Base-by-base conservation (phyloP, 1,284 basidiomycete species). In the Malassezia restricta region DNA sequence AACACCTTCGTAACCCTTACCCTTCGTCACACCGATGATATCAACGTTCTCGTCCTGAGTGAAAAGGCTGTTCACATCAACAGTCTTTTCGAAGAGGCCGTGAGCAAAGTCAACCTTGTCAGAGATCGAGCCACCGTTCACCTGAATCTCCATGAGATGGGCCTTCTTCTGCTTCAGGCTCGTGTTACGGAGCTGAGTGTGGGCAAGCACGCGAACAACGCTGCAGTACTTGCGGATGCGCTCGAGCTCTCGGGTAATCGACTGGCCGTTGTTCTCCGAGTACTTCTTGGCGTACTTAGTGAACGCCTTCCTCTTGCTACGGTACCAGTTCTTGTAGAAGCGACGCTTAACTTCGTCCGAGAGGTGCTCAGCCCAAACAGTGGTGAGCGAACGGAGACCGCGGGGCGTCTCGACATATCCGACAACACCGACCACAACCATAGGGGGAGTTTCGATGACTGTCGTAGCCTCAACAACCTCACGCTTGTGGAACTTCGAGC, bases 321-420 rank as follows among this genome's bases (percentile, higher is more conserved):
- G 85, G 82, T 98, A 98, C 94, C 94, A 99, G 84, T 96, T 98
- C 83, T 92, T 95, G 86, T 96, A 95, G 86, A 98, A 96, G 73
- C 94, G 84, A 75, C 94, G 87, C 80, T 94, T 96, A 76, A 98
- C 77, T 77, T 96, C 92, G 73, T 82, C 80, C 48, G 77, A 79
- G 50, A 82, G 76, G 77, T 82, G 80, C 76, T 80, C 78, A 62
- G 80, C 80, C 80, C 80, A 82, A 66, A 81, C 80, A 67, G 80
- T 82, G 72, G 80, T 81, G 65, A 82, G 76, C 42, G 79, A 89
- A 73, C 94, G 90, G 62, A 99, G 84, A 74, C 94, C 94, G 74
- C 92, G 91, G 73, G 94, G 94, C 62, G 94, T 98, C 81, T 99
- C 94, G 76, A 98, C 89, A 79, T 98, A 99, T 69, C 94, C 94